Evolutionary conservation across 1,284 basidiomycete species (phyloP).

Genomic region (Coniferiporia weirii): DNA sequence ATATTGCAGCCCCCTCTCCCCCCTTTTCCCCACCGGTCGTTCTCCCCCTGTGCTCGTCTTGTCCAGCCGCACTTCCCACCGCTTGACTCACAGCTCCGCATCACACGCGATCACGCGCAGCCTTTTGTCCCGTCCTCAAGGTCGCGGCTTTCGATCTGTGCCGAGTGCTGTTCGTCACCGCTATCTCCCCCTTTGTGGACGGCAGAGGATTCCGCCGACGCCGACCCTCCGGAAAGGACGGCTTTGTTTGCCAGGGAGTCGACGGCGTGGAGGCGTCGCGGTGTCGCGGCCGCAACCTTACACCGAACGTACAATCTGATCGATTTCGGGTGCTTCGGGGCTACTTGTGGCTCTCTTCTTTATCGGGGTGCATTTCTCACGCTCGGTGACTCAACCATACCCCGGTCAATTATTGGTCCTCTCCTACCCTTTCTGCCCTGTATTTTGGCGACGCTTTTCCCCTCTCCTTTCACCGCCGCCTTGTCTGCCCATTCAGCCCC

Average conservation of each 20-base stretch:
- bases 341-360: background rate
- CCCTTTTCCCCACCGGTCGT: too few relatives aligned
- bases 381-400: background rate
- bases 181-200: background rate
- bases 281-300: background rate
- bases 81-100: background rate
- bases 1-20: too few relatives aligned
- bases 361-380: background rate
- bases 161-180: background rate
- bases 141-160: background rate
- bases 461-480: too few relatives aligned
- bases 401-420: too few relatives aligned
- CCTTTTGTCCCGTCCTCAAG: background rate
- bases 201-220: background rate
- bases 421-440: too few relatives aligned
- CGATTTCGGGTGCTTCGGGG: background rate
- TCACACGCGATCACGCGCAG: background rate
- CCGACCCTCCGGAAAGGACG: background rate
- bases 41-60: too few relatives aligned
- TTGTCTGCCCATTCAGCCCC: too few relatives aligned
- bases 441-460: too few relatives aligned
- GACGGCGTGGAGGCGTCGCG: slow-evolving; percentile 7
- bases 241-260: background rate
- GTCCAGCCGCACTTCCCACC: background rate
- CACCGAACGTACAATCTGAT: background rate